Conservation (phyloP, 202 grass and related monocot genomes). For the Alloteropsis angusta region DNA sequence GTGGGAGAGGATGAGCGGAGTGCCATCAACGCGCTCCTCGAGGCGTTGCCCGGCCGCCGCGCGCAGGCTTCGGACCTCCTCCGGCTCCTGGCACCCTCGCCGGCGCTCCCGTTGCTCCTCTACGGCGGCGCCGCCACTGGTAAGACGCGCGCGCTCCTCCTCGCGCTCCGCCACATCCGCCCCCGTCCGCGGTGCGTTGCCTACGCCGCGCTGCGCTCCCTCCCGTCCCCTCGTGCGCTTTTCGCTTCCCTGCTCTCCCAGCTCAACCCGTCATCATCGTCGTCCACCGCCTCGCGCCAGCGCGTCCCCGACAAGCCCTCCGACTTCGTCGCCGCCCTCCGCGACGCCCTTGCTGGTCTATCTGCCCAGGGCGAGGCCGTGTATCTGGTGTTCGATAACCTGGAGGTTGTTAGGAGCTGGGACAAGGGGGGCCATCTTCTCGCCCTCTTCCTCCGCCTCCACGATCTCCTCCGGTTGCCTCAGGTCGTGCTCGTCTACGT, state of each 20-base stretch:
- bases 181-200: conserved; percentile 32
- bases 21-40: conserved; percentile 19
- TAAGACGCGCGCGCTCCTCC: conserved; percentile 73
- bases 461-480: conserved; percentile 48
- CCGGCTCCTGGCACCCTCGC: conserved; percentile 52
- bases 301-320: conserved; percentile 49
- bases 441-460: conserved; percentile 47
- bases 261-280: conserved; percentile 15
- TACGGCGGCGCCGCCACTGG: conserved; percentile 58
- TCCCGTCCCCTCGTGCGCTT: conserved; percentile 42
- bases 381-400: conserved; percentile 73
- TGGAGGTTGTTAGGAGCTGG: conserved; percentile 68
- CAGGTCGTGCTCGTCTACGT: conserved; percentile 75
- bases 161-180: conserved; percentile 41
- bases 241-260: conserved; percentile 67
- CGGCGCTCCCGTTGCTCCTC: conserved; percentile 46
- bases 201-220: conserved; percentile 62
- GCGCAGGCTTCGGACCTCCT: conserved; percentile 61
- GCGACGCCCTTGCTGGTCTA: conserved; percentile 38
- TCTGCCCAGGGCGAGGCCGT: conserved; percentile 26
- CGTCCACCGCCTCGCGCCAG: conserved; percentile 28
- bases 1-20: not conserved
- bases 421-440: conserved; percentile 56
- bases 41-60: conserved; percentile 38
- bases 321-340: conserved; percentile 59